A percentile compares a stretch with the other conserved stretches of the same genome.
phyloP scores from a whole-genome alignment of 352 stramenopile species.

The Phytophthora sojae region DNA sequence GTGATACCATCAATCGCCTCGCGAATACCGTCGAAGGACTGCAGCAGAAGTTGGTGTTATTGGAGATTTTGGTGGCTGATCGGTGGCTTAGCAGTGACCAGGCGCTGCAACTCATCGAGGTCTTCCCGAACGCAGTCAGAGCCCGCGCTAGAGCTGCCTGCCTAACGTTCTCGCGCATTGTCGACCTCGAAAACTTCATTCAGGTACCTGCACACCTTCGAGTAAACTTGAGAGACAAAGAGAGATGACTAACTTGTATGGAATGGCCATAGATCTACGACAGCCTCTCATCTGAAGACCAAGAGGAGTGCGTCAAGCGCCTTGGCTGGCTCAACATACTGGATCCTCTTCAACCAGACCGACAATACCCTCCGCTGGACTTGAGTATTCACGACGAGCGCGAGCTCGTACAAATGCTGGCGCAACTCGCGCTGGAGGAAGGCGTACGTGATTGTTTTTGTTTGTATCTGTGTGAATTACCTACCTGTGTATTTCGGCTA shows the following conservation, averaged over 20 bases:
- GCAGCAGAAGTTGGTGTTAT: constrained; percentile 31
- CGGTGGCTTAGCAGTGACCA: constrained; percentile 63
- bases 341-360: constrained; percentile 80
- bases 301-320: constrained; percentile 62
- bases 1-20: constrained; percentile 14
- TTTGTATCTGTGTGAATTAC: too few species aligned
- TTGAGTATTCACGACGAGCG: constrained; percentile 79
- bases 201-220: constrained; percentile 35
- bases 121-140: constrained; percentile 58
- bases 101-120: constrained; percentile 43
- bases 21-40: constrained; percentile 32
- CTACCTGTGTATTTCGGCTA: constrained; percentile 1
- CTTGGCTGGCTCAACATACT: constrained; percentile 90
- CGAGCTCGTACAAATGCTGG: constrained; percentile 79
- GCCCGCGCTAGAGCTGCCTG: constrained; percentile 61
- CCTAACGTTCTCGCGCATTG: constrained; percentile 69
- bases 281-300: constrained; percentile 55
- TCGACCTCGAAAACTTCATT: constrained; percentile 82
- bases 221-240: too few species aligned
- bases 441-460: constrained; percentile 37
- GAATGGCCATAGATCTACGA: constrained; percentile 54
- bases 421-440: constrained; percentile 77
- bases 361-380: constrained; percentile 74
- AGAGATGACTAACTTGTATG: constrained; percentile 2
- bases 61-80: constrained; percentile 65